Evolutionary conservation across 164 flowering plant genomes (phyloP), one percentile per base, ranked within the genome.

Genomic region (Stephania yunnanensis): DNA sequence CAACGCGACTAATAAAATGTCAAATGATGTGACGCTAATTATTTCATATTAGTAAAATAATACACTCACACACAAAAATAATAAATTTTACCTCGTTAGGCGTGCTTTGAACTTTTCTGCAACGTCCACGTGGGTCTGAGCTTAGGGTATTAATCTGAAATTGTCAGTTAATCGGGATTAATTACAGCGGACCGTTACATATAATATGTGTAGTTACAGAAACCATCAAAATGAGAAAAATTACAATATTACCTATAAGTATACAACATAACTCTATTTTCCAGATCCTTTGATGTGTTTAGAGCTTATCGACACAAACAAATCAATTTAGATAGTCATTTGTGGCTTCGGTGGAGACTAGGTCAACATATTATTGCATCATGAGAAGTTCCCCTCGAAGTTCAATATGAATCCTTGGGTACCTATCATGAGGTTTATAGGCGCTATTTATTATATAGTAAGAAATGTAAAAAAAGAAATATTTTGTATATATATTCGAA

Each of bases 201-300:
- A 64, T 64, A 64, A 64, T 64, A 4, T 19, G 22, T 12, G 10
- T 20, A 19, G 22, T 64, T 3, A 64, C 68, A 64, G 25, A 64
- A 64, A 64, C 68, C 22, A 64, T 64, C 68, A 64, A 64, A n/a
- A 64, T 64, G 30, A 64, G 22, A 64, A 64, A 64, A 64, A 20
- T 64, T 1, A 64, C 25, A 7, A 64, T 64, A 64, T 5, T 9
- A 46, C 5, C 50, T 46, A 64, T 64, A 90, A 87, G 83, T 86
- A 90, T 5, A 87, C 88, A 0, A 83, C 90, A 65, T 92, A 64
- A 64, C 7, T 30, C 68, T 64, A n/a, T 64, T 64, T 64, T 64
- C 30, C 22, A 64, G 68, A n/a, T 64, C 68, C 30, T 64, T n/a
- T 64, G 68, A n/a, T 64, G 30, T 30, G 22, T 7, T 64, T 64